Evolutionary conservation across 108 stramenopile genomes (phyloP).

Genomic region (Cyclotella distinguenda): DNA sequence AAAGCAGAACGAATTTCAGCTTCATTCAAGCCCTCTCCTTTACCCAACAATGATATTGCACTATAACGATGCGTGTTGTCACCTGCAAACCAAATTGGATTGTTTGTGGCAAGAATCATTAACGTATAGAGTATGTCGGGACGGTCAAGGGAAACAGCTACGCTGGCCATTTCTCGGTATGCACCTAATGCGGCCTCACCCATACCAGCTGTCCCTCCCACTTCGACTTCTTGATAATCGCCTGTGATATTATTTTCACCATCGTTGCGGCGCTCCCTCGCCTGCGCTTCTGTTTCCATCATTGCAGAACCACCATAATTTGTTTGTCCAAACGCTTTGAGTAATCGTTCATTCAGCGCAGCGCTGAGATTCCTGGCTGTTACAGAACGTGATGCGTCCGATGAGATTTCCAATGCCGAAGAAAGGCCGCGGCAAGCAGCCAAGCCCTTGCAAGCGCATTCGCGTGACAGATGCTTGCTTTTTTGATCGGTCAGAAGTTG

Average conservation of each 20-base stretch:
- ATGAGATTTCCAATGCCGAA: neutral
- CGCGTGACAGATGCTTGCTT: conserved; percentile 76
- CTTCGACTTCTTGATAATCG: conserved; percentile 42
- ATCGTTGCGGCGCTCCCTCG: conserved; percentile 42
- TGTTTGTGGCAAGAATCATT: conserved; percentile 72
- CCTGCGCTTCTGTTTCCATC: conserved; percentile 69
- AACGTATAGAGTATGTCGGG: conserved; percentile 79
- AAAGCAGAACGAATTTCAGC: conserved; percentile 63
- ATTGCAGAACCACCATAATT: conserved; percentile 79
- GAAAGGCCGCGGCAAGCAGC: conserved; percentile 75
- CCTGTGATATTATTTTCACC: neutral
- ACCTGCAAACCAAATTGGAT: conserved; percentile 61
- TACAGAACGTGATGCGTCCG: neutral
- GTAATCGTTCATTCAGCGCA: conserved; percentile 52
- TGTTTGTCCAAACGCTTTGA: conserved; percentile 81
- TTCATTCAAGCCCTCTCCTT: conserved; percentile 46
- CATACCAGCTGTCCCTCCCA: conserved; percentile 78
- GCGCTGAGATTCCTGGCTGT: conserved; percentile 2
- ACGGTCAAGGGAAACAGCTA: conserved; percentile 60
- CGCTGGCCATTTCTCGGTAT: conserved; percentile 82
- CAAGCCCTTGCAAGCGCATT: conserved; percentile 79
- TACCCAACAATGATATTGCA: conserved; percentile 59
- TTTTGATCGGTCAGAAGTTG: conserved; percentile 72
- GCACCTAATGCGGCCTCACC: conserved; percentile 82
- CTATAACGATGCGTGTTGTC: conserved; percentile 58